Evolutionary conservation across 2,329 filamentous ascomycete species (phyloP).

Genomic region (Fusarium sp.): DNA sequence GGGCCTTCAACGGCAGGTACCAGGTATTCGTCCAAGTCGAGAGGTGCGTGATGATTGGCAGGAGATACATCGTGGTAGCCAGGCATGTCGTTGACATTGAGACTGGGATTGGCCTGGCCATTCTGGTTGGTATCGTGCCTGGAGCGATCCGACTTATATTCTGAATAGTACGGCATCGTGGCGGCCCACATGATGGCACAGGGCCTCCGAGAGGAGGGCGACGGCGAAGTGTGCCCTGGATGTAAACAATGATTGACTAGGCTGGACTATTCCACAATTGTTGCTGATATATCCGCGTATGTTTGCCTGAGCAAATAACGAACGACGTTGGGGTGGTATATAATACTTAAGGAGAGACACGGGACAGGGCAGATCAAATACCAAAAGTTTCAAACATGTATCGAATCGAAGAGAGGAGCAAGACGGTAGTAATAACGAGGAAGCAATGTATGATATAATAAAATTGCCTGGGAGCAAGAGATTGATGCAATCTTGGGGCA

Average conservation of each 20-base stretch:
- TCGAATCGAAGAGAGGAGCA: conserved; percentile 27
- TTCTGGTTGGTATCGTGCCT: conserved; percentile 39
- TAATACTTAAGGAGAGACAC: conserved; percentile 22
- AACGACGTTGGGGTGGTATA: conserved; percentile 13
- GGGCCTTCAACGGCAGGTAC: conserved; percentile 71
- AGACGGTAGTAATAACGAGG: conserved; percentile 36
- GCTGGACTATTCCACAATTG: conserved; percentile 40
- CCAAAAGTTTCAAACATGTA: conserved; percentile 36
- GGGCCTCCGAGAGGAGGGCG: conserved; percentile 47
- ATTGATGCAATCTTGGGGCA: conserved; percentile 51
- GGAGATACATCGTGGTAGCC: conserved; percentile 33
- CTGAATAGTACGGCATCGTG: conserved; percentile 45
- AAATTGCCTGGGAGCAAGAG: conserved; percentile 43
- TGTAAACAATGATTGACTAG: conserved; percentile 33
- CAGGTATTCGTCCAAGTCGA: conserved; percentile 59
- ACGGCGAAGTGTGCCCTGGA: conserved; percentile 50
- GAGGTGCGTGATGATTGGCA: conserved; percentile 32
- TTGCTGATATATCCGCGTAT: conserved; percentile 6
- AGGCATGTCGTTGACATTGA: conserved; percentile 13
- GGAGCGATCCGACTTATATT: conserved; percentile 43
- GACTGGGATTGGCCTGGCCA: conserved; percentile 18
- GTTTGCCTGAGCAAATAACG: conserved; percentile 18
- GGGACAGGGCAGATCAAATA: conserved; percentile 15
- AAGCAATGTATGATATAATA: conserved; percentile 44
- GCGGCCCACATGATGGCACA: conserved; percentile 46